phyloP scores from a whole-genome alignment of 768 basidiomycete species.

The Termitomyces sp. region DNA sequence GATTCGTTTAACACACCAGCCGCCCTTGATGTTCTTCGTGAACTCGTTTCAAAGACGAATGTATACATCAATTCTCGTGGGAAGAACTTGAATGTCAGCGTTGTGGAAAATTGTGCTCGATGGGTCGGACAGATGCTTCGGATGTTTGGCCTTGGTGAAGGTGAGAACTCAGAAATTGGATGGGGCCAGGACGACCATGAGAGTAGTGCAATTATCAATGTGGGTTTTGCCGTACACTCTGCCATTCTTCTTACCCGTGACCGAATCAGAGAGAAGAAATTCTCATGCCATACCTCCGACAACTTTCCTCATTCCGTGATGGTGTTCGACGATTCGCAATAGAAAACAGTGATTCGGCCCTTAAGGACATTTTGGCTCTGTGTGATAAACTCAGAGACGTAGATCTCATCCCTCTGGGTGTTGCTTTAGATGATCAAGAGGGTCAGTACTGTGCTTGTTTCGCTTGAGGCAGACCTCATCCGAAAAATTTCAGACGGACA shows the following conservation, averaged over 20 bases:
- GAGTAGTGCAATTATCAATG: conserved; percentile 44
- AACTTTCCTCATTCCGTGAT: conserved; percentile 88
- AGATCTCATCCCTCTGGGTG: conserved; percentile 89
- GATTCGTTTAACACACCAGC: conserved; percentile 96
- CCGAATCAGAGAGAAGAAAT: conserved; percentile 67
- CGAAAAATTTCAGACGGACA: conserved; percentile 63
- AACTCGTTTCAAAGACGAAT: conserved; percentile 82
- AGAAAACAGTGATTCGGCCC: conserved; percentile 53
- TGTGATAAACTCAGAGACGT: conserved; percentile 88
- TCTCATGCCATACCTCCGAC: conserved; percentile 84
- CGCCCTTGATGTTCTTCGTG: conserved; percentile 70
- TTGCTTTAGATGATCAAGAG: conserved; percentile 95
- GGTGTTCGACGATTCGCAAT: conserved; percentile 81
- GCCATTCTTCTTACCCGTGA: conserved; percentile 9
- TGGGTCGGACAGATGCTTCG: conserved; percentile 74
- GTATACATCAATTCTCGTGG: conserved; percentile 75
- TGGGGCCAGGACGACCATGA: conserved; percentile 71
- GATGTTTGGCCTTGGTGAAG: conserved; percentile 77
- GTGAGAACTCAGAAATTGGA: conserved; percentile 63
- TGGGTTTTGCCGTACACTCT: conserved; percentile 25
- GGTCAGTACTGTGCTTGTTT: conserved; percentile 37
- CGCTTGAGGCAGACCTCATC: not conserved
- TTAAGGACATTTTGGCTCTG: conserved; percentile 78
- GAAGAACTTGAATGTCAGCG: conserved; percentile 51
- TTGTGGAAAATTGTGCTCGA: conserved; percentile 58